phyloP scores from a whole-genome alignment of 2,329 filamentous ascomycete species.

The Aureobasidium sp. region DNA sequence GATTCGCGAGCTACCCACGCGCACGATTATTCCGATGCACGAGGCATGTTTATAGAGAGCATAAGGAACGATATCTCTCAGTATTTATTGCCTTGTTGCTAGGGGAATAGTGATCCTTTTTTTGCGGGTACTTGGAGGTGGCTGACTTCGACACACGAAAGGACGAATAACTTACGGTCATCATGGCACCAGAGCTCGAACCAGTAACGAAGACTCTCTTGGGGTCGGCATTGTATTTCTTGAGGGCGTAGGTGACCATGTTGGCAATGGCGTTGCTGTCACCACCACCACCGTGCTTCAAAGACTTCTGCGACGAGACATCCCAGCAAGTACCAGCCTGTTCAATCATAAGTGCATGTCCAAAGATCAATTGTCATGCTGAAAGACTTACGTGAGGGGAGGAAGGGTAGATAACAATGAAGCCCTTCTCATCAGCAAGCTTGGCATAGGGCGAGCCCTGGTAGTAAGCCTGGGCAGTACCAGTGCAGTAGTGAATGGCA shows the following conservation, averaged over 20 bases:
- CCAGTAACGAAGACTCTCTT: conserved; percentile 50
- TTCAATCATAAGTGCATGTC: neutral
- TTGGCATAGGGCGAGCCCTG: conserved; percentile 42
- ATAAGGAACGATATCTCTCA: neutral
- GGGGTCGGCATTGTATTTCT: conserved; percentile 46
- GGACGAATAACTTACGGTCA: conserved; percentile 32
- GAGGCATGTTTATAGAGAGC: neutral
- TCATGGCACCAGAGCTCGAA: conserved; percentile 49
- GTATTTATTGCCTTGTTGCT: neutral
- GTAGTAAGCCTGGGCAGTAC: conserved; percentile 46
- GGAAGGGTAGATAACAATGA: conserved; percentile 54
- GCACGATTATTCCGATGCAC: neutral
- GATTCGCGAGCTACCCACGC: neutral
- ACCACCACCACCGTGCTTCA: conserved; percentile 52
- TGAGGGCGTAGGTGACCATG: conserved; percentile 53
- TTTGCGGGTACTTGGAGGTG: neutral
- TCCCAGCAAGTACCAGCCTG: conserved; percentile 50
- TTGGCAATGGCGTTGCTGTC: conserved; percentile 52
- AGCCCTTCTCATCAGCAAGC: conserved; percentile 46
- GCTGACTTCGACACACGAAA: neutral
- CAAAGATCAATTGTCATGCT: neutral
- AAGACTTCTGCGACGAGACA: conserved; percentile 46
- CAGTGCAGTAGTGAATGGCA: conserved; percentile 48
- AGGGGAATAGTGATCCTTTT: neutral
- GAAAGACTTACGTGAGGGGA: conserved; percentile 37